Percentiles rank a stretch among this genome's conserved stretches.
These are phyloP conservation scores for Cucurbita maxima DNA, from an alignment of 306 rosid genomes.

Conservation along the genomic window DNA sequence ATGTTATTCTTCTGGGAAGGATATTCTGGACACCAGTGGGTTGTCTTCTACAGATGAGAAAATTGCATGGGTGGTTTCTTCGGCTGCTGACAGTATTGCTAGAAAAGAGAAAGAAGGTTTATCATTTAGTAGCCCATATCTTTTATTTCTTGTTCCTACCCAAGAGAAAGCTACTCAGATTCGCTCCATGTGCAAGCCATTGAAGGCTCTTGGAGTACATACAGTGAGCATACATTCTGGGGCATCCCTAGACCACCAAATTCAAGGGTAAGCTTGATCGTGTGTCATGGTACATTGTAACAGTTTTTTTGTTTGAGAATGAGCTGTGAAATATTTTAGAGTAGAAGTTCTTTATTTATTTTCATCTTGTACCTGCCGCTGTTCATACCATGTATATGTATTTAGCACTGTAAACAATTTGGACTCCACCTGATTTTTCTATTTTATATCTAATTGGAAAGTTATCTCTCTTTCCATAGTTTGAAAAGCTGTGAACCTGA, in stretches of 20 bases:
- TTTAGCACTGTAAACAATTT: neutral
- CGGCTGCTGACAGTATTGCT: conserved; percentile 63
- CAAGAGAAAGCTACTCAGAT: conserved; percentile 66
- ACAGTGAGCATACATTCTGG: conserved; percentile 81
- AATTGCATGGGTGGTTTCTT: conserved; percentile 78
- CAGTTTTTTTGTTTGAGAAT: neutral
- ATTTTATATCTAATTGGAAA: conserved; percentile 11
- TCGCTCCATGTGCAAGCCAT: conserved; percentile 71
- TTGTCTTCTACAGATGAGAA: conserved; percentile 46
- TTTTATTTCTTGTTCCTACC: conserved; percentile 70
- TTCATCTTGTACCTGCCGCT: neutral
- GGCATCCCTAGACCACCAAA: conserved; percentile 83
- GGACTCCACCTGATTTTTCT: neutral
- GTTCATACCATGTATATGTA: neutral
- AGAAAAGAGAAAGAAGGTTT: conserved; percentile 65
- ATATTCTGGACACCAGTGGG: conserved; percentile 64
- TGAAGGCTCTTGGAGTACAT: conserved; percentile 84
- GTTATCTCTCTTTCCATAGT: conserved; percentile 28
- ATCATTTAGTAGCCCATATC: conserved; percentile 56
- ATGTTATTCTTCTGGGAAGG: conserved; percentile 51
- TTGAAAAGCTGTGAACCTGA: conserved; percentile 85
- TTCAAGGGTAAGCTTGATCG: conserved; percentile 50
- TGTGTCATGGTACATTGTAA: neutral
- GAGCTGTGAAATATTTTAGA: neutral
- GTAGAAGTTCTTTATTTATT: neutral